Conservation (phyloP, 1,284 basidiomycete genomes). For the Sparassis latifolia region DNA sequence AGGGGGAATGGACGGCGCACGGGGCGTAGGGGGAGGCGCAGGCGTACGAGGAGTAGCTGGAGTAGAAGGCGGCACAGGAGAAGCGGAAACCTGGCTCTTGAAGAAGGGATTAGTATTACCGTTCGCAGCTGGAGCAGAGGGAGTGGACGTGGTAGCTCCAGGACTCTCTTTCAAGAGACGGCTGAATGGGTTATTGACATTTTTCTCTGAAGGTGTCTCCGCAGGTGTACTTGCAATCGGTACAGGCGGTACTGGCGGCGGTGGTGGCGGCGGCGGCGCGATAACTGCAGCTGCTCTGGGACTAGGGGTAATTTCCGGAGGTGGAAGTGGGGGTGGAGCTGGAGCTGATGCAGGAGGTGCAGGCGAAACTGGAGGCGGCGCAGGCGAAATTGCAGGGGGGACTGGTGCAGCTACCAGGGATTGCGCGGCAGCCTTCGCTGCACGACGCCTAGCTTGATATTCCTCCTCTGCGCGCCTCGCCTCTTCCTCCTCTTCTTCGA, state of each 20-base stretch:
- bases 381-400: not conserved
- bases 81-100: constrained; percentile 29
- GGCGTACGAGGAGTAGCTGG: constrained; percentile 29
- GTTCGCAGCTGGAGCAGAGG: constrained; percentile 25
- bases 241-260: constrained; percentile 30
- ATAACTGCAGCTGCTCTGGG: constrained; percentile 12
- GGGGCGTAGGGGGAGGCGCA: constrained; percentile 14
- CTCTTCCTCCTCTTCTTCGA: constrained; percentile 73
- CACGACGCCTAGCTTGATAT: constrained; percentile 12
- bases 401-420: not conserved
- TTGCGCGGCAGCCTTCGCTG: constrained; percentile 5
- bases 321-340: constrained; percentile 23
- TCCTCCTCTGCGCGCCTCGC: constrained; percentile 25
- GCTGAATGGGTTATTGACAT: constrained; percentile 64
- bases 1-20: constrained; percentile 12
- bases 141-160: constrained; percentile 28
- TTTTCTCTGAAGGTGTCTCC: constrained; percentile 31
- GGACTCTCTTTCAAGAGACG: constrained; percentile 50
- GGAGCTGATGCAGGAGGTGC: constrained; percentile 27
- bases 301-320: constrained; percentile 12
- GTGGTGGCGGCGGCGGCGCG: constrained; percentile 23
- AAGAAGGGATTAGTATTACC: constrained; percentile 60
- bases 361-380: constrained; percentile 15
- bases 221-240: constrained; percentile 23
- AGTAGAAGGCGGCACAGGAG: constrained; percentile 22